Evolutionary conservation across 2,329 filamentous ascomycete species (phyloP), one percentile per base, ranked within the genome.

Genomic region (Fusarium newnesense): DNA sequence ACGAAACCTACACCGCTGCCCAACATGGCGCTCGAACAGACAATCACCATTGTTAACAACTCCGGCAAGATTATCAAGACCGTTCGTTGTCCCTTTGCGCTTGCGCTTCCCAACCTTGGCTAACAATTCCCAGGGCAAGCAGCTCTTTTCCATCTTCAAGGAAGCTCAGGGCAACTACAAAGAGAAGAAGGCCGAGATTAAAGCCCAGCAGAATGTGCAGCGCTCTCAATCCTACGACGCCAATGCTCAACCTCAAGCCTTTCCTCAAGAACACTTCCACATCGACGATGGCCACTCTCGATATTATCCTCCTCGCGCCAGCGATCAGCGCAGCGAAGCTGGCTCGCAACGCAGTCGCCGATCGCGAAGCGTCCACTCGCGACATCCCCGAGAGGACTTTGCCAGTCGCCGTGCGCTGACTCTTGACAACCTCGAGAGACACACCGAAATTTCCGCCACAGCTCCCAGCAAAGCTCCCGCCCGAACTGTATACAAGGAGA

Each of bases 61-160:
- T 96, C 94, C 65, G 94, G 94, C 78, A 97, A 97, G 84, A 91
- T 97, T 57, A 94, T 97, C 77, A 95, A 92, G 87, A 96, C 92
- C 67, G 94, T 95, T 87, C 81, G 92, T 86, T 13, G 16, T 40
- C 50, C 37, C 26, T n/a, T 47, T 21, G 32, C 36, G 43, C 37
- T 28, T n/a, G 37, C 44, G 9, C 40, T 40, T 26, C 26, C 59
- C 58, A 24, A 32, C 24, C n/a, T 24, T 21, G 47, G 57, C 73
- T 75, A 61, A 77, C 73, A 49, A n/a, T 58, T 28, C 42, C 9
- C 79, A 97, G 94, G 94, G 94, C 79, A 97, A 97, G 84, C 94
- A 97, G 77, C 86, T 98, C 30, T 89, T 97, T 79, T 92, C 91
- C 80, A 92, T 98, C 79, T 97, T 97, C 87, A 97, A 94, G 81